Conservation (phyloP, 805 yeast genomes). For the Candida bentonensis region DNA sequence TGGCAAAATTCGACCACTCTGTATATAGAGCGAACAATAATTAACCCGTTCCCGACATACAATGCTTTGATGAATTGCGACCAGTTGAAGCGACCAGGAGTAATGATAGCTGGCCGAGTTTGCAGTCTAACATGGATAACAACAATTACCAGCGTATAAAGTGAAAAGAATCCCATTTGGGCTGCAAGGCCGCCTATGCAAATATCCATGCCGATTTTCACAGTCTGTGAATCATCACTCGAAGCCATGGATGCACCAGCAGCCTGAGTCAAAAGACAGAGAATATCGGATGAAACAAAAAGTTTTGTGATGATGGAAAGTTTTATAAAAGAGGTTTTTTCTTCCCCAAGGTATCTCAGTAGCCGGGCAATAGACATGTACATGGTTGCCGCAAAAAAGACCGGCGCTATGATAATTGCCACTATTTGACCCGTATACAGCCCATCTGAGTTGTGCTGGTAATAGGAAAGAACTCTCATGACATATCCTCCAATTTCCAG, state of each 20-base stretch:
- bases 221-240: neutral
- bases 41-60: neutral
- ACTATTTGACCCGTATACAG: neutral
- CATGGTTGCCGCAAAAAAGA: neutral
- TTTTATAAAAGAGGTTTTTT: neutral
- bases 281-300: neutral
- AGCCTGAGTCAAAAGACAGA: neutral
- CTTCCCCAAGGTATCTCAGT: neutral
- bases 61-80: neutral
- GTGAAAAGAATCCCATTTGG: neutral
- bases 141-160: neutral
- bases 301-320: neutral
- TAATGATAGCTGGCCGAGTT: neutral
- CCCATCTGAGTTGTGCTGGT: neutral
- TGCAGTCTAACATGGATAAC: neutral
- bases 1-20: neutral
- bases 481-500: neutral
- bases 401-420: neutral
- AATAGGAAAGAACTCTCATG: neutral
- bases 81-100: neutral
- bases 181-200: neutral
- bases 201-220: neutral
- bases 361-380: neutral
- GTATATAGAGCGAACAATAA: neutral
- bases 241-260: neutral